These are phyloP conservation scores for Verticillium zaregamsianum DNA, from an alignment of 2,329 filamentous ascomycete species.

Conservation along the genomic window DNA sequence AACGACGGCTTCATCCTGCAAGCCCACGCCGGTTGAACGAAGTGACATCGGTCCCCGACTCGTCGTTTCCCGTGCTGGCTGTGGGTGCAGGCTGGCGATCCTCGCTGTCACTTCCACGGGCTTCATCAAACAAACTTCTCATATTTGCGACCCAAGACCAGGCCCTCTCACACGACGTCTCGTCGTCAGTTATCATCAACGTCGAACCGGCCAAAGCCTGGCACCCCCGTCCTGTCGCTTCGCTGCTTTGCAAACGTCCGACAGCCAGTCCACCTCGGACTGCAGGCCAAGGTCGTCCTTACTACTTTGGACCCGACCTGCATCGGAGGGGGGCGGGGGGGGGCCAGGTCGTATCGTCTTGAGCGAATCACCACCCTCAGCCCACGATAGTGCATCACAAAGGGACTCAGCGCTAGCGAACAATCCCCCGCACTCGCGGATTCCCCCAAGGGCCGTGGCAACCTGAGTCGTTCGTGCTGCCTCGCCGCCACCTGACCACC, in stretches of 20 bases:
- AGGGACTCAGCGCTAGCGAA: neutral
- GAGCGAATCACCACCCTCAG: neutral
- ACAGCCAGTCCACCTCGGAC: neutral
- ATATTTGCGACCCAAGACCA: neutral
- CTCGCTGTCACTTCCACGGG: neutral
- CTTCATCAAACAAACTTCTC: neutral
- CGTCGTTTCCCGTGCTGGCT: neutral
- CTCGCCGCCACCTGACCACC: neutral
- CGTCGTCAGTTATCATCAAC: neutral
- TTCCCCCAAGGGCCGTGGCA: neutral
- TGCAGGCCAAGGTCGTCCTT: constrained; percentile 1
- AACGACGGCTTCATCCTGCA: neutral
- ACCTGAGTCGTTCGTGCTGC: neutral
- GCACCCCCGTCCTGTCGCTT: neutral
- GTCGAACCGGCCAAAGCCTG: neutral
- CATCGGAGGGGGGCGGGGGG: neutral
- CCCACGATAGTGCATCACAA: neutral
- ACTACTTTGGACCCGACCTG: neutral
- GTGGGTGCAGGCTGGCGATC: neutral
- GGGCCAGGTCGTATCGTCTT: neutral
- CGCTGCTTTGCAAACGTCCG: neutral
- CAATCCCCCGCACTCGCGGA: neutral
- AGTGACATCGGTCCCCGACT: neutral
- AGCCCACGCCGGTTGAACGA: neutral
- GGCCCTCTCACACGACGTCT: neutral